Evolutionary conservation across 805 yeast species (phyloP).

Genomic region (Spathaspora girioi): DNA sequence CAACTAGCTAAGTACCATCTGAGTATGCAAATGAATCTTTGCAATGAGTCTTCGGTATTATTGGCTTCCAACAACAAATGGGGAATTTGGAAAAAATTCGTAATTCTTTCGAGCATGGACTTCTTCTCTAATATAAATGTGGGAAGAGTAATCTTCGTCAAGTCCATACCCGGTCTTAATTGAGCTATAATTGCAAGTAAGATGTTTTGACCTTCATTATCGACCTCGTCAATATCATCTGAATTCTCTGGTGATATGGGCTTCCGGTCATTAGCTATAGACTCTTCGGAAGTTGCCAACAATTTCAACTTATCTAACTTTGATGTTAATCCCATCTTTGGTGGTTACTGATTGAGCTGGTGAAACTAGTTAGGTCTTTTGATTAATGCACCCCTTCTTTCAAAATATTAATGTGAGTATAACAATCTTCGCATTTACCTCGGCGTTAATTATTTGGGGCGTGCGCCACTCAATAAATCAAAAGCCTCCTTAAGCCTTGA

Average conservation of each 20-base stretch:
- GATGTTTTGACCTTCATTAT: constrained; percentile 84
- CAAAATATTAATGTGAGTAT: too few relatives aligned
- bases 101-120: constrained; percentile 92
- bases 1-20: constrained; percentile 93
- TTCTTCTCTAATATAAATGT: constrained; percentile 93
- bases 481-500: background rate
- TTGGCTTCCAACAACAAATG: constrained; percentile 70
- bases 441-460: background rate
- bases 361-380: background rate
- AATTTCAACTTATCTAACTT: constrained; percentile 20
- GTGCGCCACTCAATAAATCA: background rate
- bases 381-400: too few relatives aligned
- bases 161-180: constrained; percentile 87
- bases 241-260: constrained; percentile 14
- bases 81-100: constrained; percentile 83
- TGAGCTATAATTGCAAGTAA: constrained; percentile 85
- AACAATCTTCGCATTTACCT: background rate
- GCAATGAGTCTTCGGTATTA: constrained; percentile 49
- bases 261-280: constrained; percentile 5
- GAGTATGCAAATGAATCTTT: constrained; percentile 70
- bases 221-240: constrained; percentile 90
- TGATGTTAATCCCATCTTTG: constrained; percentile 21
- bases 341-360: background rate
- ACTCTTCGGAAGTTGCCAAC: background rate
- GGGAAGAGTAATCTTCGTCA: constrained; percentile 88